Percentiles rank a stretch among this genome's conserved stretches.
Conservation (phyloP, 192 early-diverging fungal genomes). For the Coemansia sp. region DNA sequence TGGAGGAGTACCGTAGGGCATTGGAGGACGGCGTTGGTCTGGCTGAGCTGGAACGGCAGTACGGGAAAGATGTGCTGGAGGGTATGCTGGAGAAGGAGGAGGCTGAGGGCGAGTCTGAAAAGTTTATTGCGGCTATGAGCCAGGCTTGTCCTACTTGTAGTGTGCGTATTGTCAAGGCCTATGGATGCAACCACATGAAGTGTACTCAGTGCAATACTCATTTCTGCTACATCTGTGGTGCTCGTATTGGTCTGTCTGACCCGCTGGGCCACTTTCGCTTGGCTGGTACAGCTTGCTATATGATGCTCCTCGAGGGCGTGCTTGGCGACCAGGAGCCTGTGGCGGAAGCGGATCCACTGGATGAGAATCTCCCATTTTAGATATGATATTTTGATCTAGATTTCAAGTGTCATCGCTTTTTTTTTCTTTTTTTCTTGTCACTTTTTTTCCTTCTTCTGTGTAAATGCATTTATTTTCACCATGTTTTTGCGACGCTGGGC, state of each 20-base stretch:
- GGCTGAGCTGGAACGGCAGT: constrained; percentile 11
- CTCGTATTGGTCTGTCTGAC: not conserved
- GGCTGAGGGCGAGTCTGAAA: not conserved
- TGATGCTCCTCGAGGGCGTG: constrained; percentile 22
- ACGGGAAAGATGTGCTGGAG: constrained; percentile 9
- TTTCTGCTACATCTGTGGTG: constrained; percentile 33
- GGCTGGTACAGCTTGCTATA: constrained; percentile 3
- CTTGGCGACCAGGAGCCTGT: not conserved
- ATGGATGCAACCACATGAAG: constrained; percentile 34
- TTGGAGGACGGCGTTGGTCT: not conserved
- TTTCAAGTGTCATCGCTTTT: not conserved
- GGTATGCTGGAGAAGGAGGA: constrained; percentile 5
- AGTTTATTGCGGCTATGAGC: not conserved
- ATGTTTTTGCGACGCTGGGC: not conserved
- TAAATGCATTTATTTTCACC: not conserved
- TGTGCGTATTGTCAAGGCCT: constrained; percentile 14
- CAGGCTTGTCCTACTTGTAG: constrained; percentile 23
- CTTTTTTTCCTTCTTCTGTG: not conserved
- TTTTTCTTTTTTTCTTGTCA: not conserved
- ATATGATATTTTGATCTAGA: not conserved
- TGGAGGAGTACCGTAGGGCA: constrained; percentile 10
- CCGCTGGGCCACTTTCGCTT: constrained; percentile 19
- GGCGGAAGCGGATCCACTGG: not conserved
- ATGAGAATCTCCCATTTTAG: no score
- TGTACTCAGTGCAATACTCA: constrained; percentile 22